Base-by-base conservation (phyloP, 306 rosid genomes). In the Glycine latifolia region DNA sequence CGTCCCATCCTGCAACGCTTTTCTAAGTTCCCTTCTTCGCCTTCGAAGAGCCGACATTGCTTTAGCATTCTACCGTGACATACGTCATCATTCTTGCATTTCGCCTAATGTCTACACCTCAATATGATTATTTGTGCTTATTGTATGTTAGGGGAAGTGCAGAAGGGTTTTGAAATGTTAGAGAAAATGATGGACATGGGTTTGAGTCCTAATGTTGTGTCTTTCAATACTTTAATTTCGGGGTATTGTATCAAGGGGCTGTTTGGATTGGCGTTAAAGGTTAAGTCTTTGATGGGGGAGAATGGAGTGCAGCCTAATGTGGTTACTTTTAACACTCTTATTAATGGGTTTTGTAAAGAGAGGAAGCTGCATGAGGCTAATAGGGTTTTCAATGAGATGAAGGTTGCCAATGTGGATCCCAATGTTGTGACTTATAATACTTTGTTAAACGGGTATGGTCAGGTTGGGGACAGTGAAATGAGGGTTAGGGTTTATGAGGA, bases 1-100 rank as follows among this genome's bases (percentile, higher is more conserved):
- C 20, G 82, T 93, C 8, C 92, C 87, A 63, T 95, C 94, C 8
- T 95, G 97, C 81, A 95, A 90, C 76, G 95, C 94, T 0, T 95
- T 78, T 79, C 6, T 95, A 10, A 90, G 95, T 82, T 89, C 95
- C 0, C 26, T 89, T 86, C 92, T 93, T 77, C 83, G 72, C 15
- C 82, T 93, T 37, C 85, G 71, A 6, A 90, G 97, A 69, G 84
- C 87, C 0, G 91, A 89, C 78, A 56, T 93, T 10, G 92, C 86
- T 71, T 55, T 93, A 70, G 72, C 63, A 0, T 91, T 95, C 82
- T 87, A 89, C 69, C 73, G 80, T 9, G 89, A 89, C 81, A 87
- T 95, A 91, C 60, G 59, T 53, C n/a, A n/a, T n/a, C 82, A 83
- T 3, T 10, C 50, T 76, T 75, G 82, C 63, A 87, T 95, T 85